Conservation (phyloP, 2,329 filamentous ascomycete genomes). For the Trichophyton mentagrophytes region DNA sequence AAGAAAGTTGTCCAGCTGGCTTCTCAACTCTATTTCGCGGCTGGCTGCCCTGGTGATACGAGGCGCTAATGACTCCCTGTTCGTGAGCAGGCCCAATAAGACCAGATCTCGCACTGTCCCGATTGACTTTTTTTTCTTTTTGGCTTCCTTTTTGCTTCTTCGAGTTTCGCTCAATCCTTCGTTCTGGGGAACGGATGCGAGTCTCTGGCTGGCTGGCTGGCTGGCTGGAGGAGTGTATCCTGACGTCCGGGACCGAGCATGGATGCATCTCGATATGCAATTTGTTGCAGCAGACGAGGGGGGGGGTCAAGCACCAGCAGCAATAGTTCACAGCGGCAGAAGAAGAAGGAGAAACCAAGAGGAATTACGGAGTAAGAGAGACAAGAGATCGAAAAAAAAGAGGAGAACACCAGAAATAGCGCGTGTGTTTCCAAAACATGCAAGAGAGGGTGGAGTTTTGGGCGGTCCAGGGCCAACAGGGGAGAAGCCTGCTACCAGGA, state of each 20-base stretch:
- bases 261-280: neutral
- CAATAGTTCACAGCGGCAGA: neutral
- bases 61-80: slow-evolving; percentile 5
- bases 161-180: neutral
- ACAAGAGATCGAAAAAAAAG: neutral
- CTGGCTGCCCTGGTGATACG: slow-evolving; percentile 5
- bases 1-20: neutral
- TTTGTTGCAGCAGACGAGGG: too few species aligned
- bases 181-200: too few species aligned
- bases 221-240: neutral
- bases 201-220: neutral
- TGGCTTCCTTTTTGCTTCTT: neutral
- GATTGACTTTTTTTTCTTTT: neutral
- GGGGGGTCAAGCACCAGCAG: too few species aligned
- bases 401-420: neutral
- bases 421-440: neutral
- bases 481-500: neutral
- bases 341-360: neutral
- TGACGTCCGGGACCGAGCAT: neutral
- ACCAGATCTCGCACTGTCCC: neutral
- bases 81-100: neutral
- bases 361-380: neutral
- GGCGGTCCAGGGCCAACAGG: neutral
- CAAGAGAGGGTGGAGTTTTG: neutral
- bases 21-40: slow-evolving; percentile 4